Percentiles rank a stretch among this genome's conserved stretches.
Evolutionary conservation across 768 basidiomycete genomes (phyloP).

Genomic region (Leucogyrophana mollusca): DNA sequence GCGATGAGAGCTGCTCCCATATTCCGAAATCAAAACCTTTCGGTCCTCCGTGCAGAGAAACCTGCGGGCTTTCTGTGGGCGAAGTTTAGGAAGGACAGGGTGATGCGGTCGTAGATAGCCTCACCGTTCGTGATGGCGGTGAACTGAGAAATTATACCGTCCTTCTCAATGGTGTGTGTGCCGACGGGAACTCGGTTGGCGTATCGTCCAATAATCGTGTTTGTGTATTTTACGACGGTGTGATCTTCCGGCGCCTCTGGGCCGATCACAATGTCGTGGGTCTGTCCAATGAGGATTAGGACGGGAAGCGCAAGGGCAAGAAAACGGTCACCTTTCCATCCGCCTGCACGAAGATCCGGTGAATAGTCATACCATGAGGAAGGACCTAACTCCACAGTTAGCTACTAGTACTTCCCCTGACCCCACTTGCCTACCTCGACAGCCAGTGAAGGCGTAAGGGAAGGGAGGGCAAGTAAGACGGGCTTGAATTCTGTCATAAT

Average conservation of each 20-base stretch:
- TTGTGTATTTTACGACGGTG: conserved; percentile 62
- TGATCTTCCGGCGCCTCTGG: conserved; percentile 65
- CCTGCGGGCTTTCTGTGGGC: conserved; percentile 43
- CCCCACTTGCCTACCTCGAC: conserved; percentile 49
- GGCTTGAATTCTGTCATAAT: conserved; percentile 49
- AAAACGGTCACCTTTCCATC: conserved; percentile 52
- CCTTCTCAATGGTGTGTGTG: conserved; percentile 48
- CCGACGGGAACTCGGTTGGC: conserved; percentile 72
- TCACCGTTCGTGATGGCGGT: conserved; percentile 39
- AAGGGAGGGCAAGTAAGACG: conserved; percentile 51
- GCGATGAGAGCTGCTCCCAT: conserved; percentile 46
- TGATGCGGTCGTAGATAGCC: conserved; percentile 1
- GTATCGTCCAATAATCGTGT: conserved; percentile 72
- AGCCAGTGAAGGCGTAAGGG: conserved; percentile 55
- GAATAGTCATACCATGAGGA: conserved; percentile 66
- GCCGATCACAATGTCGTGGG: conserved; percentile 75
- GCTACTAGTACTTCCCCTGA: conserved; percentile 7
- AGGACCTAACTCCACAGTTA: conserved; percentile 60
- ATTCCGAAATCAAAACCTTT: conserved; percentile 57
- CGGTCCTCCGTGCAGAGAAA: conserved; percentile 74
- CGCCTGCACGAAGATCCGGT: conserved; percentile 62
- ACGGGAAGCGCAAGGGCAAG: not conserved
- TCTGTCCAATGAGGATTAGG: conserved; percentile 34
- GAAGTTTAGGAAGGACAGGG: not conserved
- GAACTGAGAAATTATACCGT: conserved; percentile 49